phyloP scores from a whole-genome alignment of 257 asterid species.

The Solanum paucissectum region DNA sequence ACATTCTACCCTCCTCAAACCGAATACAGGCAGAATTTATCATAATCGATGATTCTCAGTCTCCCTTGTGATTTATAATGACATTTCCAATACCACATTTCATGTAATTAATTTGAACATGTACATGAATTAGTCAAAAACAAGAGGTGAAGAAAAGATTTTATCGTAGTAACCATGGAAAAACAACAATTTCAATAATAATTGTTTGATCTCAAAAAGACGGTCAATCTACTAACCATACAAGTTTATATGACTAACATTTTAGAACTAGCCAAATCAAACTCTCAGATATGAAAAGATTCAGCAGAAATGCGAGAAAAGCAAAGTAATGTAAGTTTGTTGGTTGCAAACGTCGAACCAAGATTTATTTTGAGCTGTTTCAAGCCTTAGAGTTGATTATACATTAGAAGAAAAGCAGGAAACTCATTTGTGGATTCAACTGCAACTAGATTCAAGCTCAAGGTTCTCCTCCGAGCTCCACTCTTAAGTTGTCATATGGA shows the following conservation, averaged over 20 bases:
- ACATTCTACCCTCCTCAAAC: background rate
- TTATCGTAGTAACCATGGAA: background rate
- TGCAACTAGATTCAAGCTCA: conserved; percentile 2
- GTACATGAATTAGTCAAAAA: background rate
- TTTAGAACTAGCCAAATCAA: background rate
- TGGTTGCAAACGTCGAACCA: conserved; percentile 5
- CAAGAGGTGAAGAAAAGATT: background rate
- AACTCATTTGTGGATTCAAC: background rate
- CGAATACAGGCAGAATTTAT: background rate
- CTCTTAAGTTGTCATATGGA: conserved; percentile 74
- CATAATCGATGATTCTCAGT: background rate
- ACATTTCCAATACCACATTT: background rate
- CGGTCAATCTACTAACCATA: background rate
- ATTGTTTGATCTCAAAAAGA: background rate
- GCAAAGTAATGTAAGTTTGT: background rate
- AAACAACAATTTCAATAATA: background rate
- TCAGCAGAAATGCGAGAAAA: background rate
- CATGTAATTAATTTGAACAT: background rate
- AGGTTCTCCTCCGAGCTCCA: conserved; percentile 87
- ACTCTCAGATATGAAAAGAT: background rate
- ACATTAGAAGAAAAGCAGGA: background rate
- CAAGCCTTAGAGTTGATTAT: background rate
- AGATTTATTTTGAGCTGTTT: conserved; percentile 5
- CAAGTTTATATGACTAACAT: background rate
- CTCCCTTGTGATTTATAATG: background rate